These are phyloP conservation scores for Umbelopsis vinacea DNA, from an alignment of 192 early-diverging fungal genomes.

Conservation along the genomic window DNA sequence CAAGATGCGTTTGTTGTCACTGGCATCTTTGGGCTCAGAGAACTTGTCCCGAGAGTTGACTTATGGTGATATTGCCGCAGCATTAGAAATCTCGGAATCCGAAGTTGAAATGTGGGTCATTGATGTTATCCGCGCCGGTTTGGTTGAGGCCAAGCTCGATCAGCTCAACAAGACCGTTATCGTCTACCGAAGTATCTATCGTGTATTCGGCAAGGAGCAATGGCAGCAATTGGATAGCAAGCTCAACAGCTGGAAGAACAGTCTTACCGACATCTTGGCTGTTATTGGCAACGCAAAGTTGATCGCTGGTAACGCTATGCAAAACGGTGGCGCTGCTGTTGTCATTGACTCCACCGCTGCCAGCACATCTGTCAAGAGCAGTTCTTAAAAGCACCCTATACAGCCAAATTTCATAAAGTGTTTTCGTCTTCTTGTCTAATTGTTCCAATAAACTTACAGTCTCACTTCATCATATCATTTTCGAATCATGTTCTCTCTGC, in stretches of 20 bases:
- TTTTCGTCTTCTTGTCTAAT: constrained; percentile 25
- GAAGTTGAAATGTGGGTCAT: constrained; percentile 98
- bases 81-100: constrained; percentile 72
- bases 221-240: constrained; percentile 76
- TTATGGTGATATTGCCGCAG: constrained; percentile 74
- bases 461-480: constrained; percentile 6
- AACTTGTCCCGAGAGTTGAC: constrained; percentile 70
- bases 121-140: constrained; percentile 87
- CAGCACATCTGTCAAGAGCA: constrained; percentile 20
- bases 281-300: constrained; percentile 90
- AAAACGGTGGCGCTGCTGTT: constrained; percentile 32
- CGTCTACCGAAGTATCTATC: constrained; percentile 84
- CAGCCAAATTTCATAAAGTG: constrained; percentile 18
- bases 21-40: constrained; percentile 77
- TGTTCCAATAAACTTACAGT: constrained; percentile 24
- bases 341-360: constrained; percentile 20
- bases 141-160: constrained; percentile 95
- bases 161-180: constrained; percentile 83
- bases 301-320: constrained; percentile 50
- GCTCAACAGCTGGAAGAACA: constrained; percentile 80
- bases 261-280: constrained; percentile 77
- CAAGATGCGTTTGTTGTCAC: constrained; percentile 88
- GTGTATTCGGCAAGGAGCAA: constrained; percentile 80
- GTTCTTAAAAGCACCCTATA: constrained; percentile 23
- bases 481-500: no score